Evolutionary conservation across 2,329 filamentous ascomycete species (phyloP), one percentile per base, ranked within the genome.

Genomic region (Hymenoscyphus fructigenus): DNA sequence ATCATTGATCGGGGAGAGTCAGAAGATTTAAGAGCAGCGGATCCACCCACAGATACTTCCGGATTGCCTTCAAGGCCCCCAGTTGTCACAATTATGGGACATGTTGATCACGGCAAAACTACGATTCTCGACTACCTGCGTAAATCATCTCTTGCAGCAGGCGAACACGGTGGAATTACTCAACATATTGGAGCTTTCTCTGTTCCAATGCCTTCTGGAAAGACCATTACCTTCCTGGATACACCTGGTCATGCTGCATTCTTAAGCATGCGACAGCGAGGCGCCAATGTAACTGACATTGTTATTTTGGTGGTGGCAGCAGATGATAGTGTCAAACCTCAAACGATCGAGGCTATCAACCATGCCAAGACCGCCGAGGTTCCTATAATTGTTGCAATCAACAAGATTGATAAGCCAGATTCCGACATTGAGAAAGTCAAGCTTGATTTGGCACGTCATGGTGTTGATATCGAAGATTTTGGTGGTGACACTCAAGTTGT

Each of bases 181-280:
- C 95, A 99, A 77, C 95, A 99, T 75, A 99, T 99, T 70, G 96
- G 95, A 77, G 95, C 95, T 17, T 99, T 99, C 80, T 93, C 93
- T 6, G 95, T 99, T 1, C 86, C 86, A 20, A 88, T 99, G 83
- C 89, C 91, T 4, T 88, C 88, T 5, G 93, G 93, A 55, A 96
- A 94, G 77, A 87, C 88, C 44, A 97, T 99, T 70, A 99, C 96
- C 0, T 99, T 99, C 81, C 83, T 99, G 32, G 95, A 99, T 75
- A 99, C 95, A 0, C 95, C 95, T 1, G 95, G 95, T 1, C 95
- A 99, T 79, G 92, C 94, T 32, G 96, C 95, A 0, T 99, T 99
- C 78, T 80, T 98, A 70, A 91, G 90, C 47, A 99, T 99, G 95
- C 90, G 95, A 36, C 92, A 97, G 76, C 89, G 95, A 71, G 96